A percentile compares a stretch with the other conserved stretches of the same genome.
Evolutionary conservation across 179 eudicot species (phyloP).

Genomic region (Drosera spatulata): DNA sequence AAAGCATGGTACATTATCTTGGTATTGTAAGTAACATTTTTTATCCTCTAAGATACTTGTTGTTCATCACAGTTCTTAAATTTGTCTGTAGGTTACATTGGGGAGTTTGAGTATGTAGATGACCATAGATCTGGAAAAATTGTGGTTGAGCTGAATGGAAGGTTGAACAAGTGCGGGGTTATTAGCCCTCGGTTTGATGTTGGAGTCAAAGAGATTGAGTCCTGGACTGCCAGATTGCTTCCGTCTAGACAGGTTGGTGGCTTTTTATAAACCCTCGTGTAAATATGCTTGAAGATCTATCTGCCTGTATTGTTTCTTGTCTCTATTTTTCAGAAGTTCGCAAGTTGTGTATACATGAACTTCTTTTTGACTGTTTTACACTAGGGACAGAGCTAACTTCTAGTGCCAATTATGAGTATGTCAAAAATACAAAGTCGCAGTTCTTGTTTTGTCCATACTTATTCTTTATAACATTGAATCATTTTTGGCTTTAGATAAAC

Average conservation of each 20-base stretch:
- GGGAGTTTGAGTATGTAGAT: conserved; percentile 6
- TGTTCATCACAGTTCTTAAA: background rate
- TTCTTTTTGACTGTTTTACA: no score
- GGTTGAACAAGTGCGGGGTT: conserved; percentile 6
- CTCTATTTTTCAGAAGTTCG: no score
- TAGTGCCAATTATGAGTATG: no score
- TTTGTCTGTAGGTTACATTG: conserved; percentile 2
- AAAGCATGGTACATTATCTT: conserved; percentile 9
- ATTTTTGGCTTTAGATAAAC: no score
- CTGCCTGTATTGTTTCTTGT: no score
- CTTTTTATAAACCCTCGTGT: background rate
- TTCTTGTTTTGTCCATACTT: no score
- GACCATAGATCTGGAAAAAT: conserved; percentile 4
- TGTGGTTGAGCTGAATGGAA: conserved; percentile 5
- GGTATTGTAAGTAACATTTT: background rate
- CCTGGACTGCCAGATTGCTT: conserved; percentile 4
- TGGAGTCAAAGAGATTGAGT: conserved; percentile 3
- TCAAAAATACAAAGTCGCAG: no score
- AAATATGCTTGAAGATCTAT: background rate
- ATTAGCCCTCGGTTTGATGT: conserved; percentile 7
- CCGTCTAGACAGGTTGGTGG: conserved; percentile 5
- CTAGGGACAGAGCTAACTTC: no score
- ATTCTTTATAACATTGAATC: no score
- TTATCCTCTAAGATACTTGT: no score
- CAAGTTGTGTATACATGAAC: no score